These are phyloP conservation scores for Aspergillus neoniger DNA, from an alignment of 2,329 filamentous ascomycete species.

Conservation along the genomic window DNA sequence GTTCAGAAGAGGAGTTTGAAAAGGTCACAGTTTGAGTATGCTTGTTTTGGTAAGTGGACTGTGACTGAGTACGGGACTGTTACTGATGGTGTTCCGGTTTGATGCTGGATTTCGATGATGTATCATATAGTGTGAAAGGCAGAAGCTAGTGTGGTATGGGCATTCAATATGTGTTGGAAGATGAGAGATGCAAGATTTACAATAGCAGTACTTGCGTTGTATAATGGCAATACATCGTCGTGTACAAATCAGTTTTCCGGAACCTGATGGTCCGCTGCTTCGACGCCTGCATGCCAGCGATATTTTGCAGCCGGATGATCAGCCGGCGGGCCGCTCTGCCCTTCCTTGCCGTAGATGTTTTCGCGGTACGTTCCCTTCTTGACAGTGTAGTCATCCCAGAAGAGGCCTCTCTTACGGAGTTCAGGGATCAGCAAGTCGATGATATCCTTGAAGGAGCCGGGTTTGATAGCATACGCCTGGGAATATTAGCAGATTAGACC, in stretches of 20 bases:
- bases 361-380: constrained; percentile 43
- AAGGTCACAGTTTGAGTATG: no score
- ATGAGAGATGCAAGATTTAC: no score
- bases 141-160: no score
- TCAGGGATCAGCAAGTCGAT: constrained; percentile 67
- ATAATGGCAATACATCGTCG: accelerated
- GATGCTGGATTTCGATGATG: no score
- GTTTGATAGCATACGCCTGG: constrained; percentile 67
- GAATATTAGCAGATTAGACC: no score
- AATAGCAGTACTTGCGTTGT: accelerated
- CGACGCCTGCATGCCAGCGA: constrained; percentile 40
- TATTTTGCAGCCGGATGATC: constrained; percentile 43
- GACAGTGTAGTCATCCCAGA: constrained; percentile 43
- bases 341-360: constrained; percentile 38
- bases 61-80: no score
- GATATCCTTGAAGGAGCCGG: constrained; percentile 68
- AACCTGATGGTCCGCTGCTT: constrained; percentile 32
- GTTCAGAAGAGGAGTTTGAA: no score
- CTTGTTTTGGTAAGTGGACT: no score
- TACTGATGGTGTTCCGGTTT: no score
- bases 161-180: no score
- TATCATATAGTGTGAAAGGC: no score
- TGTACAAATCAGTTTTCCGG: constrained; percentile 18
- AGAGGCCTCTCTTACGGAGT: constrained; percentile 56
- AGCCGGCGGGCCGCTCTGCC: constrained; percentile 34